phyloP scores from a whole-genome alignment of 2,329 filamentous ascomycete species.

The Colletotrichum salicis region DNA sequence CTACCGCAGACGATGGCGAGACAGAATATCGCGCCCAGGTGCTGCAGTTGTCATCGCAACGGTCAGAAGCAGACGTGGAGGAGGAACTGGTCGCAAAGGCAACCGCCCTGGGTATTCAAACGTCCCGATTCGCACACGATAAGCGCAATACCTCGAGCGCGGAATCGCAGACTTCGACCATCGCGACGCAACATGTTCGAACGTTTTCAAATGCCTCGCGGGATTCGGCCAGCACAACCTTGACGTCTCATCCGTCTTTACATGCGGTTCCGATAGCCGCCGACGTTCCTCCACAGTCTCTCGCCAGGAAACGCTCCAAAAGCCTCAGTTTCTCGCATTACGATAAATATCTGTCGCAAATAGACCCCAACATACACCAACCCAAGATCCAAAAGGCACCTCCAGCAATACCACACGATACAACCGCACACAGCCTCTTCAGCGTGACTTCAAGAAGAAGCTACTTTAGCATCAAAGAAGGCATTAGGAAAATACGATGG shows the following conservation, averaged over 20 bases:
- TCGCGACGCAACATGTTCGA: conserved; percentile 53
- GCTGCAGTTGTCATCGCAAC: conserved; percentile 45
- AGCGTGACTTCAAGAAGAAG: conserved; percentile 58
- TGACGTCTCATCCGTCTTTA: conserved; percentile 57
- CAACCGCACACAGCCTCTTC: conserved; percentile 53
- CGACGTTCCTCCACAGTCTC: conserved; percentile 38
- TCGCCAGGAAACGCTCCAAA: conserved; percentile 42
- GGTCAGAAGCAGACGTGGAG: conserved; percentile 54
- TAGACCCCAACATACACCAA: conserved; percentile 56
- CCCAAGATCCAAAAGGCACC: conserved; percentile 52
- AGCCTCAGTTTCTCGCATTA: conserved; percentile 61
- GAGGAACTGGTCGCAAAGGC: conserved; percentile 48
- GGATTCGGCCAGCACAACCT: conserved; percentile 51
- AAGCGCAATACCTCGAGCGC: conserved; percentile 51
- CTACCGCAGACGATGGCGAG: conserved; percentile 51
- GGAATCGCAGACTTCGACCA: conserved; percentile 54
- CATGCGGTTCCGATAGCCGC: conserved; percentile 41
- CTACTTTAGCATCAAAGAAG: conserved; percentile 57
- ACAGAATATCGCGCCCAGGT: conserved; percentile 53
- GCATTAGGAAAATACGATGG: conserved; percentile 56
- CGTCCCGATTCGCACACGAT: conserved; percentile 44
- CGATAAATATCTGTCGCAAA: conserved; percentile 60
- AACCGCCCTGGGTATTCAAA: conserved; percentile 48
- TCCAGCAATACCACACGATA: conserved; percentile 42
- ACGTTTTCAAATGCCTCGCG: conserved; percentile 56